phyloP scores from a whole-genome alignment of 805 yeast species.

The Saccharomycopsis fermentans region DNA sequence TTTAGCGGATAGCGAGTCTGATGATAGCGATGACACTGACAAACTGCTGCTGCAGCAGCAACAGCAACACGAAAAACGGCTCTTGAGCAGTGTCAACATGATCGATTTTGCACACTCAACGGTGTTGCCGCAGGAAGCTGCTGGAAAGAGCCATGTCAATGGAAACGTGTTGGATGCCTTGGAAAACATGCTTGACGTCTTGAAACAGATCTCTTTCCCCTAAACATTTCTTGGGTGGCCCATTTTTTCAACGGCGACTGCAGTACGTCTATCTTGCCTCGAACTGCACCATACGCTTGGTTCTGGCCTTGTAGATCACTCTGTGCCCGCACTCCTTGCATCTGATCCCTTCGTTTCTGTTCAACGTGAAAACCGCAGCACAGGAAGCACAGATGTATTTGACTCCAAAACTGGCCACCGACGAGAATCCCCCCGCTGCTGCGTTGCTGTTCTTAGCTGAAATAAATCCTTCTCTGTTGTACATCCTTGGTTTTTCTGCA shows the following conservation, averaged over 20 bases:
- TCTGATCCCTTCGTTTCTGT: conserved; percentile 93
- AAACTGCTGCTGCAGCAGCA: conserved; percentile 17
- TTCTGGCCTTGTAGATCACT: conserved; percentile 93
- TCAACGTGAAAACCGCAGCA: conserved; percentile 76
- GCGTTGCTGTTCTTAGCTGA: conserved; percentile 62
- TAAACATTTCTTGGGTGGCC: too few relatives aligned
- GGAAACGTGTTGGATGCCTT: conserved; percentile 47
- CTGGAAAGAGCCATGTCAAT: too few relatives aligned
- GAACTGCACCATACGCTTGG: conserved; percentile 87
- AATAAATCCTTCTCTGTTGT: conserved; percentile 72
- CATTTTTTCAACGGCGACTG: too few relatives aligned
- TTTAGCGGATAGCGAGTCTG: conserved; percentile 18
- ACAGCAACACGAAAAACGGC: neutral
- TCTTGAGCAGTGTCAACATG: conserved; percentile 48
- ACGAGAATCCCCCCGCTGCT: conserved; percentile 72
- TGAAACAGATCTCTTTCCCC: conserved; percentile 21
- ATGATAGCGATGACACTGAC: conserved; percentile 25
- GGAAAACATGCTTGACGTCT: conserved; percentile 41
- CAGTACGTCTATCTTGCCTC: conserved; percentile 62
- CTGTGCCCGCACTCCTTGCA: conserved; percentile 99
- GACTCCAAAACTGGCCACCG: conserved; percentile 69
- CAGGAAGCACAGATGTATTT: conserved; percentile 95
- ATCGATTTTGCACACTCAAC: conserved; percentile 91
- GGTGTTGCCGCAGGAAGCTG: conserved; percentile 45
- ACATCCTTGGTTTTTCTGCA: conserved; percentile 7